Conservation (phyloP, 768 basidiomycete species). For the Termitomyces sp. region DNA sequence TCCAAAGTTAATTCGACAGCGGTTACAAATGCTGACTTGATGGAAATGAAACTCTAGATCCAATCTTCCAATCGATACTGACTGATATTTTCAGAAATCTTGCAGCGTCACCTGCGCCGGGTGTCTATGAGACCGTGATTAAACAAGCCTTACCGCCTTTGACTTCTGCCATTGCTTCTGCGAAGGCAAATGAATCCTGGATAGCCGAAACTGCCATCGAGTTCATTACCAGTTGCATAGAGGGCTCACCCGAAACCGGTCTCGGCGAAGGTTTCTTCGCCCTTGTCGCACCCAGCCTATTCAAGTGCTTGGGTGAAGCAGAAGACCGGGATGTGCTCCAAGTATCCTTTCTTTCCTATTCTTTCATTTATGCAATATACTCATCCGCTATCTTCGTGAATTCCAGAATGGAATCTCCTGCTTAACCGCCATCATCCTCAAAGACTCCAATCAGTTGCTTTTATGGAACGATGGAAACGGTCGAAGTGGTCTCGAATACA, state of each 20-base stretch:
- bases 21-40: neutral
- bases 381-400: neutral
- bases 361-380: neutral
- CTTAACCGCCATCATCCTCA: conserved; percentile 82
- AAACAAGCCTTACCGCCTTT: conserved; percentile 73
- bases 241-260: conserved; percentile 59
- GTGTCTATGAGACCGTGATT: conserved; percentile 72
- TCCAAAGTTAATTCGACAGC: neutral
- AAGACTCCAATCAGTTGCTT: conserved; percentile 80
- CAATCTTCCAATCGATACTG: conserved; percentile 82
- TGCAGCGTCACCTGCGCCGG: conserved; percentile 54
- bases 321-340: conserved; percentile 89
- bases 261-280: conserved; percentile 83
- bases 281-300: conserved; percentile 70
- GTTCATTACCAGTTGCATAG: conserved; percentile 68
- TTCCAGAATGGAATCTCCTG: conserved; percentile 77
- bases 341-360: conserved; percentile 35
- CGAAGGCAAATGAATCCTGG: conserved; percentile 67
- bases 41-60: conserved; percentile 48
- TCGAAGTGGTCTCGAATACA: conserved; percentile 71
- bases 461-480: conserved; percentile 70
- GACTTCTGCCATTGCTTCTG: conserved; percentile 57
- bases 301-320: conserved; percentile 61
- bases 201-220: conserved; percentile 82
- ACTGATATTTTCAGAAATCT: conserved; percentile 77